Evolutionary conservation across 805 yeast genomes (phyloP), one percentile per base, ranked within the genome.

Genomic region (Saccharomycopsis schoenii): DNA sequence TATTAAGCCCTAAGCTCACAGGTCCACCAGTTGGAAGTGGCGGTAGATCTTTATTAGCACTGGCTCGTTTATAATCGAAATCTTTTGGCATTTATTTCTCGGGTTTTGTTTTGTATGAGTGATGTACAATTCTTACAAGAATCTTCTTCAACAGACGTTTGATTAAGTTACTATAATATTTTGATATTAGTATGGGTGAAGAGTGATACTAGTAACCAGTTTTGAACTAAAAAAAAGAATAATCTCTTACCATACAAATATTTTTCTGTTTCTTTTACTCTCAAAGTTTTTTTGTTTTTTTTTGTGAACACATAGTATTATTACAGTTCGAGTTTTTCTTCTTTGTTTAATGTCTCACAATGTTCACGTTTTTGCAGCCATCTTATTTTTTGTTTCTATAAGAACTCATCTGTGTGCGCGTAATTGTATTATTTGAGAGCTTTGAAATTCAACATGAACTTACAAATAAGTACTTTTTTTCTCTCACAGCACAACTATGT

Each of bases 41-140:
- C 15, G 63, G 63, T 41, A 58, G 61, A 37, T 61, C 63, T 50
- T 61, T 58, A 10, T 60, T 55, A 14, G 39, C 59, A 25, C 58
- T 36, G 25, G 54, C 52, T 17, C 52, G 10, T 25, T 47, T 47
- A 11, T 47, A 47, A 15, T 47, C 52, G 21, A 47, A 47, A 21
- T 47, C 34, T 21, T 47, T 47, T 47, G 34, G 29, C 52, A 47
- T 47, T 15, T 24, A 21, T 3, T 10, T 8, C 21, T 10, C 15
- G 41, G 41, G 41, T 5, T 14, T 29, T 29, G 34, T 29, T 29
- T 29, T 29, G 6, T 29, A 29, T 29, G 34, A 29, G 6, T 29
- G 34, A 6, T 29, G 34, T 29, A 29, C 34, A 29, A 37, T 37
- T 12, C 41, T 9, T 12, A 12, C 11, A 37, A 37, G 12, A 12